Evolutionary conservation across 1,284 basidiomycete species (phyloP), one percentile per base, ranked within the genome.

Genomic region (Pseudozyma thailandica): DNA sequence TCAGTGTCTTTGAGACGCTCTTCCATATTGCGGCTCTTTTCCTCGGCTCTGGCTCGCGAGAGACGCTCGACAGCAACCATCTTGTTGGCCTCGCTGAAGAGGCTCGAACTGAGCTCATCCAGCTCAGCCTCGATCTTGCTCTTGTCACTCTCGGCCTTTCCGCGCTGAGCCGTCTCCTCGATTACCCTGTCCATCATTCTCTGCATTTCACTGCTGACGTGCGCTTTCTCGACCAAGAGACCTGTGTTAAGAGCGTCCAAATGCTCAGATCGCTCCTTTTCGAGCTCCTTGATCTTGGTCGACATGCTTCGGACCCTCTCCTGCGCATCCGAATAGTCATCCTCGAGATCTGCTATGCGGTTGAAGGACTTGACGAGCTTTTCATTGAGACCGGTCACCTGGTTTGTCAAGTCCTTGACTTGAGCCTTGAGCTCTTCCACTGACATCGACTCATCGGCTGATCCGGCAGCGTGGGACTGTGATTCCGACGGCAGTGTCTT

Each of bases 281-380:
- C 84, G 77, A 87, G 74, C 89, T 89, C 42, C 88, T 73, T 71
- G 53, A 81, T 74, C 51, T 62, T 68, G 16, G 64, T 53, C 31
- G 77, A 72, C 50, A 73, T 64, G 35, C 39, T 52, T 55, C 94
- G 85, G 9, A 91, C 90, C 4, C 90, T 88, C 1, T 93, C 87
- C 78, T 92, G 90, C 12, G 80, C 76, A 38, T 90, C 86, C 74
- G 93, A 91, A 15, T 96, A 84, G 66, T 92, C 88, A 82, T 98
- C 95, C 83, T 98, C 95, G 56, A 98, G 87, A 85, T 93, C 90
- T 12, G 93, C 93, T 39, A 95, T 89, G 44, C 92, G 89, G 80
- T 94, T 92, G 84, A 97, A 96, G 2, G 92, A 93, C 54, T 88
- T 86, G 63, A 98, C 92, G 45, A 98, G 90, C 84, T 98, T 97